Evolutionary conservation across 352 stramenopile species (phyloP), one percentile per base, ranked within the genome.

Genomic region (Globisporangium polare): DNA sequence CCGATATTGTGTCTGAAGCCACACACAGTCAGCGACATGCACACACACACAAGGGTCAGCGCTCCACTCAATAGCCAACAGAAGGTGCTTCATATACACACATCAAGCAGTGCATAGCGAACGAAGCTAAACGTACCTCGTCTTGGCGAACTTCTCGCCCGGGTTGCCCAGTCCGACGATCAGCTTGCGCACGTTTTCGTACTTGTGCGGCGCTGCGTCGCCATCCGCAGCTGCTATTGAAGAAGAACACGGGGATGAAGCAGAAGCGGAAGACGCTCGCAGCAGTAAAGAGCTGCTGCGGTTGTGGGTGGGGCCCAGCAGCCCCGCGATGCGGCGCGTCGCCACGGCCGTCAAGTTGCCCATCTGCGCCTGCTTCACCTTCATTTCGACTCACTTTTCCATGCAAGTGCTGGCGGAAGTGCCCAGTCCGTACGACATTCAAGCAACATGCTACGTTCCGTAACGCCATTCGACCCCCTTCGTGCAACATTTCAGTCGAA

Each of bases 131-230:
- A 43, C 65, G 12, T 61, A 92, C 86, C 86, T 72, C 18, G 87
- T 95, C 59, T 78, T 77, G n/a, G 66, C 70, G 62, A 80, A 95
- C 62, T 95, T 92, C 58, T 92, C 75, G 56, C 85, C 83, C 7
- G 87, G 85, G 58, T 95, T 95, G 35, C 87, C 87, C 49, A 95
- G 62, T n/a, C 87, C 87, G 3, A 95, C 87, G 41, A 95, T 65
- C 31, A 95, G 71, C 60, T 93, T 93, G 58, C 84, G 84, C 47
- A 90, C 77, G 53, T 89, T 67, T 27, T 89, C 73, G 64, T 86
- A 89, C 72, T 81, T 84, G 45, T 42, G 35, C 15, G 61, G 43
- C 20, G 33, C 18, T 24, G 24, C 22, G 33, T 10, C 49, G 18
- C 49, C 27, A 55, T 41, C 13, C 13, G 1, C 52, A 22, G 10